Evolutionary conservation across 2,329 filamentous ascomycete genomes (phyloP), one percentile per base, ranked within the genome.

Genomic region (Xylaria hypoxylon): DNA sequence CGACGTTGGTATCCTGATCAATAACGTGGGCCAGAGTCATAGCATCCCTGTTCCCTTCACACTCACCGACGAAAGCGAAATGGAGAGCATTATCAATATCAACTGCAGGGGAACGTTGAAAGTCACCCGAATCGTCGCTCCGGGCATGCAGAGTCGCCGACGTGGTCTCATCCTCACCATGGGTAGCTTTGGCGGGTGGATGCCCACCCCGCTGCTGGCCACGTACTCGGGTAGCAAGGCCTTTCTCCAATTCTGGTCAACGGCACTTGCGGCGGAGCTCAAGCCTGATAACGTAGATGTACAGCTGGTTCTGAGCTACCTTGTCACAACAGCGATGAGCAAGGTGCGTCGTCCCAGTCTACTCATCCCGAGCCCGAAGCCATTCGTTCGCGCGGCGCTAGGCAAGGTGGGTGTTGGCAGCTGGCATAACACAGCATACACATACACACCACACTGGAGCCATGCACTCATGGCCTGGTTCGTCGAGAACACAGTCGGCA

Each of bases 171-270:
- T 99, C 75, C 84, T 99, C 62, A 99, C 95, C 65, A 97, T 99
- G 94, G 96, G 95, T 52, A 97, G 94, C 11, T 97, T 98, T 77
- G 96, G 92, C 68, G 96, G 96, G 72, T 91, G 96, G 81, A 88
- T 96, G 68, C 96, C 96, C 7, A 97, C 93, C 0, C 94, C 96
- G 5, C 89, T 96, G 61, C 87, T 99, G 50, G 96, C 96, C 13
- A 98, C 96, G 2, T 99, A 99, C 85, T 96, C 93, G 50, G 96
- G 96, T 71, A 96, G 92, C 87, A 99, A 99, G 83, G 95, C 96
- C 1, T 99, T 99, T 86, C 86, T 99, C 55, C 95, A 98, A 81
- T 91, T 97, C 77, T 99, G 96, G 96, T 97, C 92, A 71, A 91
- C 89, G 5, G 90, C 96, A 11, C 86, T 99, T 15, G 92, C 91